These are phyloP conservation scores for Mycosphaerella sp. DNA, from an alignment of 2,329 filamentous ascomycete genomes.

Conservation along the genomic window DNA sequence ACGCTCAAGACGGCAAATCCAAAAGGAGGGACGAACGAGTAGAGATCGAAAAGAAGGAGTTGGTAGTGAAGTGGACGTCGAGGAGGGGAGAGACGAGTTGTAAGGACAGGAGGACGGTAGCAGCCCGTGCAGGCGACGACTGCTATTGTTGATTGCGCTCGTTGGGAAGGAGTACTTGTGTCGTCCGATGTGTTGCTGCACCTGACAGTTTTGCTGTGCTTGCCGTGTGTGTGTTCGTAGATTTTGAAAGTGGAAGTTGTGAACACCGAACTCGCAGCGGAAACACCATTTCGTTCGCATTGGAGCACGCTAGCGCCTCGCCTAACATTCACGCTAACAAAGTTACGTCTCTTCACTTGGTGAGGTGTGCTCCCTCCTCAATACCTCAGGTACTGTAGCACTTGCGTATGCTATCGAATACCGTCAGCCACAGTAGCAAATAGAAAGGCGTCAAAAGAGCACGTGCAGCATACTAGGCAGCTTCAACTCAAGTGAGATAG, in stretches of 20 bases:
- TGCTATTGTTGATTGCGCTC: conserved; percentile 1
- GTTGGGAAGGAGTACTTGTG: not conserved
- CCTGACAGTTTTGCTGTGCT: not conserved
- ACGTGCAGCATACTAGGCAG: too few species aligned
- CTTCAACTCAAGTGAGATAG: too few species aligned
- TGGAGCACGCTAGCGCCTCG: not conserved
- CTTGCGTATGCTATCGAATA: too few species aligned
- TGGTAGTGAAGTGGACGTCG: conserved; percentile 13
- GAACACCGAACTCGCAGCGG: not conserved
- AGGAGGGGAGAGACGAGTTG: conserved; percentile 11
- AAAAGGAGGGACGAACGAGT: conserved; percentile 25
- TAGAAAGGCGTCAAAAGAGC: not conserved
- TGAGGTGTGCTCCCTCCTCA: not conserved
- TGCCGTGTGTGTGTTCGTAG: not conserved
- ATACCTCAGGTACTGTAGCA: too few species aligned
- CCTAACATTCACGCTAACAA: not conserved
- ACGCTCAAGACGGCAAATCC: conserved; percentile 13
- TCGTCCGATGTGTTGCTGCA: conserved; percentile 2
- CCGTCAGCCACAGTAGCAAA: not conserved
- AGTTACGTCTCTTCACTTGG: not conserved
- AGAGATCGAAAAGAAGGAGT: conserved; percentile 19
- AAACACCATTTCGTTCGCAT: conserved; percentile 5
- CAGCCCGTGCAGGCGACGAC: not conserved
- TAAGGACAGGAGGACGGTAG: not conserved
- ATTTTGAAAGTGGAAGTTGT: conserved; percentile 8